phyloP scores from a whole-genome alignment of 495 filamentous ascomycete species.

The Xylaria telfairii region DNA sequence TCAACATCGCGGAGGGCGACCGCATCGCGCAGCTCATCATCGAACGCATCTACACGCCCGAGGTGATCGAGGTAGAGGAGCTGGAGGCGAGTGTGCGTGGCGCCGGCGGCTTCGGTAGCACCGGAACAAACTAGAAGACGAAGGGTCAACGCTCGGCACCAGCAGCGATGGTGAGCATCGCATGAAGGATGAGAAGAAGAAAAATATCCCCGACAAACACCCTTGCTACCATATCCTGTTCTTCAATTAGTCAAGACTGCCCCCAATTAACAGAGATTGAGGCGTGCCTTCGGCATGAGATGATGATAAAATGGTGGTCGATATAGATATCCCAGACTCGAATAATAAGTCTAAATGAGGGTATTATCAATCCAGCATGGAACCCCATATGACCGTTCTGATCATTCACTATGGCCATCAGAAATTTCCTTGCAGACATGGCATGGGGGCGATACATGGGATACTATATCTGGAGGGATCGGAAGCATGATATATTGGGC shows the following conservation, averaged over 20 bases:
- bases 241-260: background rate
- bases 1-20: constrained; percentile 82
- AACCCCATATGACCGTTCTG: background rate
- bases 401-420: background rate
- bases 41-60: constrained; percentile 91
- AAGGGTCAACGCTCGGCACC: background rate
- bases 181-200: background rate
- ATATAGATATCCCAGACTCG: background rate
- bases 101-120: constrained; percentile 93
- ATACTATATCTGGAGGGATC: background rate
- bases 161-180: background rate
- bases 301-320: background rate
- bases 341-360: background rate
- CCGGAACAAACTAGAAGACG: constrained; percentile 60
- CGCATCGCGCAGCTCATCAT: constrained; percentile 91
- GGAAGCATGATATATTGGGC: background rate
- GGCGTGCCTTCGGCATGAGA: background rate
- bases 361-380: background rate
- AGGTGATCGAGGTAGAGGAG: constrained; percentile 84
- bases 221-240: background rate
- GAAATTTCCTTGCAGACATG: background rate
- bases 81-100: constrained; percentile 90
- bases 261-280: background rate
- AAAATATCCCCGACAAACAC: background rate
- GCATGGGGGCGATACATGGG: background rate